Base-by-base conservation (phyloP, 2,329 filamentous ascomycete species). In the Alternaria hordeiaustralica region DNA sequence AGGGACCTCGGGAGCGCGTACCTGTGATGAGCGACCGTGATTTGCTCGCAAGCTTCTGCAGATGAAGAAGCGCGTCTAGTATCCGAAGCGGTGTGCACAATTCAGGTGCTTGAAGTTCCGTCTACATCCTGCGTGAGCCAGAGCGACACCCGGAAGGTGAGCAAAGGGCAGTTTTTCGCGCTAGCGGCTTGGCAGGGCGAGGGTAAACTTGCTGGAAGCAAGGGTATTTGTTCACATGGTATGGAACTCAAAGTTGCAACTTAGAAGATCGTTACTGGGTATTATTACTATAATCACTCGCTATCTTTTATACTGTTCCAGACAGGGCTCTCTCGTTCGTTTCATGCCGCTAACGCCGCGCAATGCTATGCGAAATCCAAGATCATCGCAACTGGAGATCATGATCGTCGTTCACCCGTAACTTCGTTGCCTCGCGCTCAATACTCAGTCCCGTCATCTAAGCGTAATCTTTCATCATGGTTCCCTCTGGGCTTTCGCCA, bases 111-210 rank as follows among this genome's bases (percentile, higher is more conserved):
- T 25, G 33, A 54, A 45, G 45, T 55, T 6, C 15, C 30, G 30
- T 50, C 54, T 58, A 58, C 55, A 63, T 58, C 28, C 43, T 30
- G 36, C 54, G 41, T 30, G 49, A 33, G 56, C 57, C 45, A 36
- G 44, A 44, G 33, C 13, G 25, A 60, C 23, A 59, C 28, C 4
- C 23, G 47, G 9, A 59, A 18, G 53, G 54, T 59, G 43, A 61
- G 60, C 55, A 23, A 45, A 58, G 58, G 70, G 67, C 60, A 71
- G 61, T 67, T 72, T 71, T 73, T 69, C 58, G 63, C 69, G 69
- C 65, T 70, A 71, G 67, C 50, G 71, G 12, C 65, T 65, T 70
- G 70, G 68, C 70, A 28, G 12, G 4, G 2, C 21, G 5, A 55
- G 60, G 53, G 23, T 67, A 60, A 49, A 50, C 46, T 51, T 68